Conservation (phyloP, 2,329 filamentous ascomycete species). For the Conoideocrella luteorostrata region DNA sequence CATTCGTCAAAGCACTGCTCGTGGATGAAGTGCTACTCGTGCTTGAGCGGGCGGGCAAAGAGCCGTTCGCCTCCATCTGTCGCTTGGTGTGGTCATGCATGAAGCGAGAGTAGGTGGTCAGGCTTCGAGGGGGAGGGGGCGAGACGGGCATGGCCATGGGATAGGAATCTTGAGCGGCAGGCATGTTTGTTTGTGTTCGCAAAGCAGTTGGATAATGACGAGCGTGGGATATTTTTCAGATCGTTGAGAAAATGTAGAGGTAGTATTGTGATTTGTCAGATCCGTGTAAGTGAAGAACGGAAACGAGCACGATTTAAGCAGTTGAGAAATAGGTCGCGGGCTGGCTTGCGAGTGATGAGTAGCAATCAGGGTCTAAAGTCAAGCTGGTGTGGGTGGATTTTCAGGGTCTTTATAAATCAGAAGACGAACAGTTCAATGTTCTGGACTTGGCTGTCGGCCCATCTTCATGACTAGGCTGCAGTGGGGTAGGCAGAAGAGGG, state of each 20-base stretch:
- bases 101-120: conserved; percentile 50
- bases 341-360: no score
- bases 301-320: no score
- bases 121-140: conserved; percentile 36
- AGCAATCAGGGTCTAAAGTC: no score
- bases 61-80: conserved; percentile 53
- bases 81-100: conserved; percentile 62
- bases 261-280: no score
- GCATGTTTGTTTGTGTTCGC: conserved; percentile 24
- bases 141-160: conserved; percentile 29
- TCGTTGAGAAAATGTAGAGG: no score
- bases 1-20: conserved; percentile 20
- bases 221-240: no score
- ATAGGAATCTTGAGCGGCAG: conserved; percentile 33
- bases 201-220: not conserved
- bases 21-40: conserved; percentile 15
- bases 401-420: conserved; percentile 18
- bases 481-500: not conserved
- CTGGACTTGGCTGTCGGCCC: not conserved
- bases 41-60: conserved; percentile 13
- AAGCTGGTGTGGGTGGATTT: conserved; percentile 3
- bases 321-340: no score
- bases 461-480: not conserved
- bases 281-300: no score
- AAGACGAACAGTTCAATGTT: not conserved